Conservation (phyloP, 768 basidiomycete genomes). For the Rhizopogon salebrosus region DNA sequence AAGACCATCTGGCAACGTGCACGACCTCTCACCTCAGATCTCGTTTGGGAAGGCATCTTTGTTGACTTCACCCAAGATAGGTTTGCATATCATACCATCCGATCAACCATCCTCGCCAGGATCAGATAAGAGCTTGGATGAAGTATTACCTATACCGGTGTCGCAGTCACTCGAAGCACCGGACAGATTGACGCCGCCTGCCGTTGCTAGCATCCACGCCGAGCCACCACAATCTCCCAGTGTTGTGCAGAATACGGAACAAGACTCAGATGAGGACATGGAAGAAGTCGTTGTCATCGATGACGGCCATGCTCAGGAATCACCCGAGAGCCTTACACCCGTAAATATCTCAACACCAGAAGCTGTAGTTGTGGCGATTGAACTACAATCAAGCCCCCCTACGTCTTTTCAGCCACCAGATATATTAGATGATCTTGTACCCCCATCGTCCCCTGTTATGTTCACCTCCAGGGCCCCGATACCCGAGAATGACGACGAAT, state of each 20-base stretch:
- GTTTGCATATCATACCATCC: background rate
- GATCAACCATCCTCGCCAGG: background rate
- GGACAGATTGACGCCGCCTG: background rate
- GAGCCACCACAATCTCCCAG: background rate
- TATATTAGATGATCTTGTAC: background rate
- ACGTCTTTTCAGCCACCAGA: conserved; percentile 5
- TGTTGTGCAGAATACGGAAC: conserved; percentile 2
- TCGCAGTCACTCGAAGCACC: conserved; percentile 3
- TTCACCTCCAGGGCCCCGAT: background rate
- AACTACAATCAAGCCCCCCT: background rate
- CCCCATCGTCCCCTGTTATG: conserved; percentile 9
- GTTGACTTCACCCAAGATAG: conserved; percentile 14
- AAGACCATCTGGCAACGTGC: conserved; percentile 8
- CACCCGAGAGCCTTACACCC: background rate
- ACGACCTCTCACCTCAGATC: conserved; percentile 14
- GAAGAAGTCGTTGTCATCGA: conserved; percentile 25
- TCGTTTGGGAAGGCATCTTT: conserved; percentile 35
- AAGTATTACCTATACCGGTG: background rate
- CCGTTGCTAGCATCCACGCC: background rate
- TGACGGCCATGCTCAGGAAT: background rate
- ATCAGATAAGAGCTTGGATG: background rate
- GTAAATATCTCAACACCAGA: conserved; percentile 8
- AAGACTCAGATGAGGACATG: conserved; percentile 33
- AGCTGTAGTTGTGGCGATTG: conserved; percentile 7
- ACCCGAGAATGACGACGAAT: conserved; percentile 20